Evolutionary conservation across 306 rosid species (phyloP), one percentile per base, ranked within the genome.

Genomic region (Fragaria vesca): DNA sequence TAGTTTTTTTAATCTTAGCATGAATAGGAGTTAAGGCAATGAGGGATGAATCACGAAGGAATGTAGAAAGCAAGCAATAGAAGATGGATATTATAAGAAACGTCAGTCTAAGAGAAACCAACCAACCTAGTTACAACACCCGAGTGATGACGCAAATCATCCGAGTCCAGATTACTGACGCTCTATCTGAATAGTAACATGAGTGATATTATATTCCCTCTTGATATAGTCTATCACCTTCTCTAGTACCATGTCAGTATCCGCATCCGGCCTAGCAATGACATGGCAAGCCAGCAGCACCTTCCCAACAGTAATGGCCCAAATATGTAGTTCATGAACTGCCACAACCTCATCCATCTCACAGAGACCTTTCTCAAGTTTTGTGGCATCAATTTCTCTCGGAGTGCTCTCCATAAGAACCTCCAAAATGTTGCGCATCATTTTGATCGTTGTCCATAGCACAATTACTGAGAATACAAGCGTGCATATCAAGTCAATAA

Each of bases 331-430:
- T 77, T 85, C 85, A 17, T 72, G 85, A 78, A 80, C 76, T 73
- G 88, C 84, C 43, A 83, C 82, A 15, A 87, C 84, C 77, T 87
- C 88, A 6, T 83, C 90, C 88, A 89, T 81, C 85, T 88, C 94
- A 61, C 85, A 82, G 16, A 85, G 83, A 58, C 90, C 85, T 69
- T 87, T 89, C 86, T 85, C 89, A 11, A 88, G 82, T 85, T 80
- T 85, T 38, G 89, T 77, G 42, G 89, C 87, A 55, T 89, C 93
- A 16, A 85, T 85, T 80, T 88, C 91, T 61, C 86, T 71, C 3
- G 91, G 93, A 3, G 87, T 90, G 69, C 87, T 85, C 87, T 90
- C 91, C 90, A 85, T 84, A 72, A 85, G 76, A 79, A 88, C 86
- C 82, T 90, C 93, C 55, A 83, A 79, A 77, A 90, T 83, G 79